Base-by-base conservation (phyloP, 2,329 filamentous ascomycete species). In the Colletotrichum sp. region DNA sequence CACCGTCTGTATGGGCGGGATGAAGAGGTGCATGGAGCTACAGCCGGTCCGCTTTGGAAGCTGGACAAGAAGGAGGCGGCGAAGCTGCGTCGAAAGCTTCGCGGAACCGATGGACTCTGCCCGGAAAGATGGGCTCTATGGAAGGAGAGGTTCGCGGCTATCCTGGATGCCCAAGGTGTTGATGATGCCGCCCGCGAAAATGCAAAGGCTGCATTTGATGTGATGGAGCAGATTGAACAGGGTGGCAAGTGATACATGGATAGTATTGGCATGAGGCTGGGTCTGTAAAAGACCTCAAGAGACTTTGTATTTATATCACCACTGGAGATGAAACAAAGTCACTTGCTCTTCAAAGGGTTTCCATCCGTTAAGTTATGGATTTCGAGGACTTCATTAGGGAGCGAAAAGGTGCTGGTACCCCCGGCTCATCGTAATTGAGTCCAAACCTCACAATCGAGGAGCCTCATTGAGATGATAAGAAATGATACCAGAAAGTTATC, bases 291-390 rank as follows among this genome's bases (percentile, higher is more conserved):
- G 3, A 7, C 39, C 2, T 44, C 39, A 12, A 7, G 18, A 49
- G 1, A 49, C 10, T 49, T 0, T 49, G 44, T 13, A 49, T 12
- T 4, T 4, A 12, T 21, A n/a, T 0, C 6, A 1, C 44, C 1
- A 49, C 10, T 49, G 18, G 9, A 13, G 18, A 13, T n/a, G 18
- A 12, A n/a, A 44, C 1, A 3, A 10, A 49, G 10, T 10, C 36
- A 39, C 0, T 49, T 7, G 3, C 8, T 44, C 8, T 18, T 18
- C 39, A 10, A 44, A n/a, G 39, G 10, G 36, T 10, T 44, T 44
- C 3, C 2, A 44, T 10, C 8, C n/a, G 16, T 4, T n/a, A 6
- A 44, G 0, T n/a, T 10, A 0, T 6, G 16, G 16, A 21, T 21
- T n/a, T n/a, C n/a, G n/a, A n/a, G n/a, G n/a, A n/a, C n/a, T n/a